Base-by-base conservation (phyloP, 768 basidiomycete species). In the Punctularia strigosozonata region DNA sequence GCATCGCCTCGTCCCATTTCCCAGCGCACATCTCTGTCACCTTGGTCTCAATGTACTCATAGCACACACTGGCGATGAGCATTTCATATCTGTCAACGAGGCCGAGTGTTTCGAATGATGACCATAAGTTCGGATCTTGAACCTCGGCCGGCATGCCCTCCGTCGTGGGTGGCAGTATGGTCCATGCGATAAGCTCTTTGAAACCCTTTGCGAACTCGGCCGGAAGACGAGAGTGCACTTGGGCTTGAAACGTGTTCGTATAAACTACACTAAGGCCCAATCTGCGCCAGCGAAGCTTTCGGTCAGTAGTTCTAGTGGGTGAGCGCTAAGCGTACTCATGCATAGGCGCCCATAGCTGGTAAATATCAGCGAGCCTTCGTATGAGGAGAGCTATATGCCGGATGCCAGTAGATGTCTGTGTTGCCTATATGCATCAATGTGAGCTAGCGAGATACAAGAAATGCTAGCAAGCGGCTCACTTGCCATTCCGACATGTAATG, bases 41-140 rank as follows among this genome's bases (percentile, higher is more conserved):
- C 42, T 85, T 69, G 4, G 62, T 54, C 51, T 91, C 87, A 44
- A 99, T 91, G 47, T 78, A 75, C 50, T 85, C 82, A 46, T 90
- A 89, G 21, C 87, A 85, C 3, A 91, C 80, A 36, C 76, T 77
- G 15, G 84, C 77, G 21, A 97, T 75, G 41, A 90, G 71, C 5
- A 76, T 73, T 50, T 92, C 89, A 51, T 83, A 89, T 21, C 87
- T 77, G 44, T 87, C 83, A 20, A 85, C 65, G 6, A 94, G 63
- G 4, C 84, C 85, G 0, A 94, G 70, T 1, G 62, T 60, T 40
- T 81, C 81, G 43, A 86, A 77, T 2, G 75, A 60, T 15, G 61
- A 58, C 78, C 81, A 78, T 24, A 80, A 52, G 13, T 50, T 20
- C 8, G 49, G 40, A 25, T 66, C 59, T 20, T 50, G 57, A 2